phyloP scores from a whole-genome alignment of 2,329 filamentous ascomycete genomes.

The Xylariaceae sp. region DNA sequence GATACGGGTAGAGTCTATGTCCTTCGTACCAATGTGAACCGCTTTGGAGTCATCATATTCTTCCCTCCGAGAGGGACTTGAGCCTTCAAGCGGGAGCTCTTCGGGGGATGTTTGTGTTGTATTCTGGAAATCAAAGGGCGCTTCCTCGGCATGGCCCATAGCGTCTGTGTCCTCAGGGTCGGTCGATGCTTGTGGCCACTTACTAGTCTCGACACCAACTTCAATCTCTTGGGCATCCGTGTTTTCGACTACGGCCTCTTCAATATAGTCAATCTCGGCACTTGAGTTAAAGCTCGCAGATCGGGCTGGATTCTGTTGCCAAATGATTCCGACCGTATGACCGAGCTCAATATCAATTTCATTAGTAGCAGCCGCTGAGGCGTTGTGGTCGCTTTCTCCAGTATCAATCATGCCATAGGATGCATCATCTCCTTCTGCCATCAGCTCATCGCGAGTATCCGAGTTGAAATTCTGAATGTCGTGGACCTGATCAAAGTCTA shows the following conservation, averaged over 20 bases:
- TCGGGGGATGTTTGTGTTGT: constrained; percentile 3
- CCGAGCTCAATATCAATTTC: constrained; percentile 43
- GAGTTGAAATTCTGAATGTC: constrained; percentile 41
- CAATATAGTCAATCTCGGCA: constrained; percentile 36
- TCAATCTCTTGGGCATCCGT: constrained; percentile 18
- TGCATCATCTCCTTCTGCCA: constrained; percentile 43
- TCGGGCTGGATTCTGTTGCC: constrained; percentile 32
- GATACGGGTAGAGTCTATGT: not conserved
- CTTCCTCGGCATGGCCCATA: constrained; percentile 14
- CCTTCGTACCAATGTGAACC: not conserved
- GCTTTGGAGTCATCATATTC: not conserved
- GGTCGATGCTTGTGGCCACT: constrained; percentile 25
- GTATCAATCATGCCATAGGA: constrained; percentile 44
- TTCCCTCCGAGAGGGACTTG: not conserved
- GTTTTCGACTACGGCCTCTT: constrained; percentile 26
- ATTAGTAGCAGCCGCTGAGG: constrained; percentile 30
- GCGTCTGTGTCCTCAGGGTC: constrained; percentile 2
- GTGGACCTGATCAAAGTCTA: constrained; percentile 38
- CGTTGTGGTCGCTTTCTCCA: constrained; percentile 38
- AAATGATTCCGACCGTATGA: constrained; percentile 34
- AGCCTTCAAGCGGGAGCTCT: constrained; percentile 11
- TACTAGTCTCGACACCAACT: constrained; percentile 12
- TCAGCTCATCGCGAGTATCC: constrained; percentile 42
- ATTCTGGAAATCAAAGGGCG: constrained; percentile 8
- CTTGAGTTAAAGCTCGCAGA: constrained; percentile 23